Evolutionary conservation across 129 eudicot species (phyloP), one percentile per base, ranked within the genome.

Genomic region (Calendula officinalis): DNA sequence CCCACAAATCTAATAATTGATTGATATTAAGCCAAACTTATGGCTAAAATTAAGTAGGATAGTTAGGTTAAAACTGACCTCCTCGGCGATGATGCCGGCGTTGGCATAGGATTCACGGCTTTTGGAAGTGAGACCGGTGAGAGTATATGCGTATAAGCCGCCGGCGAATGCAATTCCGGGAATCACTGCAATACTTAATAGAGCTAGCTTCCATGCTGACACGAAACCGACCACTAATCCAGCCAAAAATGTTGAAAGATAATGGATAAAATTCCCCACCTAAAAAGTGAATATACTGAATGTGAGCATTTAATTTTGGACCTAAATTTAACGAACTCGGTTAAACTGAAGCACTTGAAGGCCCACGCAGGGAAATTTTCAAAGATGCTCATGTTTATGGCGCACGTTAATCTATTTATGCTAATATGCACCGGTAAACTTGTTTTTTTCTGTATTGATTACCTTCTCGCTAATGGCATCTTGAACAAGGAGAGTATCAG

Each of bases 401-500:
- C 62, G 64, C 45, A 54, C 41, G 55, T 32, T 67, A 41, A 55
- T 32, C 51, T 10, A 32, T 42, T 3, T 6, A 7, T 6, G 73
- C 45, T 67, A 70, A 54, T 56, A 48, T 69, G 56, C 34, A 66
- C 65, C 6, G 60, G 57, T 63, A 51, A 39, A 40, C 47, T 51
- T 44, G 75, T 66, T 47, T 40, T 36, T 9, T 10, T 43, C 30
- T 22, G n/a, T 12, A 15, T 8, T 13, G 11, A 53, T 39, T 37
- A 94, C 99, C 97, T 89, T 94, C 78, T 94, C 99, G 73, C 99
- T 94, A 37, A 94, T 88, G 82, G 99, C 99, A 76, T 94, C 99
- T 81, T 94, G 99, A 17, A 94, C 99, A 76, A 94, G 99, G 42
- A 94, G 96, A 56, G 99, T 94, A 56, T 94, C 99, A 0, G 97